Evolutionary conservation across 2,329 filamentous ascomycete genomes (phyloP), one percentile per base, ranked within the genome.

Genomic region (Aspergillus aculeatinus): DNA sequence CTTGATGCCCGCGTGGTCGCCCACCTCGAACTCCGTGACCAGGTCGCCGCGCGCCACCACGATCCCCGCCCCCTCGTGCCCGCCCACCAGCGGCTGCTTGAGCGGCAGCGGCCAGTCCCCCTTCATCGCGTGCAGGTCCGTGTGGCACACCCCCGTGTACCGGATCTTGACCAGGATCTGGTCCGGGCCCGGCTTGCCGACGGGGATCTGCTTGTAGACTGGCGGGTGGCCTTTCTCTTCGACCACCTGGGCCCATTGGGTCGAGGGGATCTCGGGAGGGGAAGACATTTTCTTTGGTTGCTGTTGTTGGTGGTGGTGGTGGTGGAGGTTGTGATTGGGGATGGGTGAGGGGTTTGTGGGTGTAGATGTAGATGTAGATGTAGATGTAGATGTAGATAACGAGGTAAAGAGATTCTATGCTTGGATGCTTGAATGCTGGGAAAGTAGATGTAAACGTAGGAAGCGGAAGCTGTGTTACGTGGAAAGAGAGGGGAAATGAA

Each of bases 81-180:
- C 92, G 73, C 93, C 93, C 59, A 96, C 89, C 16, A 96, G 85
- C 35, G 92, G 92, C 63, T 94, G 80, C 81, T 96, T 96, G 73
- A 85, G 85, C n/a, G 81, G 76, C 55, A 96, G 78, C 55, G 93
- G 92, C 92, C 92, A 96, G 81, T 96, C 92, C 60, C 92, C 92
- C 65, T 91, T 90, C 79, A 94, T 85, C 69, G 91, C 91, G 74
- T 89, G 86, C 3, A 88, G 83, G 76, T 96, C 91, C 39, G 92
- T 96, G 82, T 96, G 92, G 84, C 92, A 96, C 68, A 96, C 92
- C 74, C 92, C 92, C 29, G 89, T 90, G 83, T 86, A 96, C 78
- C 92, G 92, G 83, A 96, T 85, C 80, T 96, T 94, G 80, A 96
- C 82, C 66, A 97, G 89, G 67, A 96, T 90, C 79, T 97, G 91